Base-by-base conservation (phyloP, 2,329 filamentous ascomycete genomes). In the Podosphaera xanthii region DNA sequence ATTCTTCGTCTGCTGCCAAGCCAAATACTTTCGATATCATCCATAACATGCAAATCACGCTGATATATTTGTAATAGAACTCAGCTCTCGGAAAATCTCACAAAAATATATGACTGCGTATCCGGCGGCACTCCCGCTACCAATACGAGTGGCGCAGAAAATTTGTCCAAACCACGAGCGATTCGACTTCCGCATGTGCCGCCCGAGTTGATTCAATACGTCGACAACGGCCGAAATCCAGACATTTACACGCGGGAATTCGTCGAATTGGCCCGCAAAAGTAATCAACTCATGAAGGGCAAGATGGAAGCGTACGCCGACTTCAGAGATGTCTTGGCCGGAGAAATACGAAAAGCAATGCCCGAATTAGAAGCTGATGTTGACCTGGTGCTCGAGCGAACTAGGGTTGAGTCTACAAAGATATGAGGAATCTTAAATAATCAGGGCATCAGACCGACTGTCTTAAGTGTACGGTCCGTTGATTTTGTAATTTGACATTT, bases 161-260 rank as follows among this genome's bases (percentile, higher is more conserved):
- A 12, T 44, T 6, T 12, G 10, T 3, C 40, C 4, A 44, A 44
- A 44, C n/a, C 10, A 14, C 36, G 36, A 31, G 3, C 58, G 30
- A 60, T 59, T 22, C 62, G 65, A 31, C 74, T 81, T 48, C 78
- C 79, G 3, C 70, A 69, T 38, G 75, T 83, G 31, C 81, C 81
- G 2, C 77, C 76, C 58, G 81, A 84, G 66, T 75, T 85, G 10
- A 74, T 84, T 61, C 74, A 80, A 67, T 86, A 86, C 71, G 82
- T 86, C 65, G 82, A 86, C 69, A 79, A 80, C 67, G 82, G 82
- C 52, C 80, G 82, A 57, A 86, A 86, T 72, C 82, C 82, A 2
- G 82, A 86, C 70, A 85, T 86, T 65, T 86, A 86, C 74, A 86
- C 82, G 59, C 76, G 82, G 66, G 82, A 86, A 72, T 85, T 86